Percentiles rank a stretch among this genome's conserved stretches.
These are phyloP conservation scores for Candida montana DNA, from an alignment of 805 yeast genomes.

Conservation along the genomic window DNA sequence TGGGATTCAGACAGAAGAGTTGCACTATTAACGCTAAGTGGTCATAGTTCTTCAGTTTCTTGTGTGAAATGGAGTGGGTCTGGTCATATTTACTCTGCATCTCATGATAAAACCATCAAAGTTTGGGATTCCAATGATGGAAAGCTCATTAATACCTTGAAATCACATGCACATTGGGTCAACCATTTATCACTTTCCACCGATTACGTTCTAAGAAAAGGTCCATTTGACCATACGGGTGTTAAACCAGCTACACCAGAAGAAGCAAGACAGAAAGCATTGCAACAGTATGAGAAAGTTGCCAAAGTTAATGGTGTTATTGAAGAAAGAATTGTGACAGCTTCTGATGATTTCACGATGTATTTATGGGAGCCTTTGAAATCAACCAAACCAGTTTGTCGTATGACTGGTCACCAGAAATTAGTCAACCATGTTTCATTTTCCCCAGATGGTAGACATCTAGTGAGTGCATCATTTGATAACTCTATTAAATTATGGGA, in stretches of 20 bases:
- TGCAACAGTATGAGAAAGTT: conserved; percentile 49
- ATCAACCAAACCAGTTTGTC: conserved; percentile 73
- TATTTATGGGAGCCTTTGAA: conserved; percentile 91
- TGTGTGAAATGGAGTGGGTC: conserved; percentile 98
- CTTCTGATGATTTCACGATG: conserved; percentile 97
- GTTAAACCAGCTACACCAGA: conserved; percentile 36
- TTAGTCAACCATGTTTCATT: conserved; percentile 92
- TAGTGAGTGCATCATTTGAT: conserved; percentile 92
- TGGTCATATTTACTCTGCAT: conserved; percentile 77
- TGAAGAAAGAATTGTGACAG: conserved; percentile 91
- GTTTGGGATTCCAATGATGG: conserved; percentile 87
- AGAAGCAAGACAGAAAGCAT: conserved; percentile 44
- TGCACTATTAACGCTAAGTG: conserved; percentile 67
- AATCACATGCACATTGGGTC: conserved; percentile 97
- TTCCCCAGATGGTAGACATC: conserved; percentile 88
- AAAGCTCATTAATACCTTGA: conserved; percentile 68
- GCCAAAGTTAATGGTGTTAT: conserved; percentile 49
- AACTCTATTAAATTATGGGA: conserved; percentile 96
- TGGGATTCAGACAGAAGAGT: conserved; percentile 81
- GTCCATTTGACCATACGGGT: conserved; percentile 79
- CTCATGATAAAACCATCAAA: conserved; percentile 91
- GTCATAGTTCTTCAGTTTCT: conserved; percentile 84
- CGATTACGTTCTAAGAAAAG: conserved; percentile 80
- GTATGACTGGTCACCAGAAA: conserved; percentile 98
- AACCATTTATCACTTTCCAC: conserved; percentile 90